A percentile compares a stretch with the other conserved stretches of the same genome.
Conservation (phyloP, 306 rosid species). For the Dalbergia cultrata region DNA sequence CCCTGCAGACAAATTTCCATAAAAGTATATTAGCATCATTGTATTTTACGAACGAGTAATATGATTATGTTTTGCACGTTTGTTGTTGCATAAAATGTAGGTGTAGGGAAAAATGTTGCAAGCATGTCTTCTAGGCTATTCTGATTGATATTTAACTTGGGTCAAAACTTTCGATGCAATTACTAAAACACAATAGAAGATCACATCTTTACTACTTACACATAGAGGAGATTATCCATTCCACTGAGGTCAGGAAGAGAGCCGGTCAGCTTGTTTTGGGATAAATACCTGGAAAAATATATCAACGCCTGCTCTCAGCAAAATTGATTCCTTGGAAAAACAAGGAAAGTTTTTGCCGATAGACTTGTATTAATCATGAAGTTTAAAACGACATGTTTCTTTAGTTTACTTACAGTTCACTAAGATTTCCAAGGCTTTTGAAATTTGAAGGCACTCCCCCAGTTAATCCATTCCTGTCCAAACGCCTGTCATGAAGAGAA, state of each 20-base stretch:
- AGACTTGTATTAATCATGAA: slow-evolving; percentile 28
- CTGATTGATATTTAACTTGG: no score
- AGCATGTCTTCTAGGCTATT: neutral
- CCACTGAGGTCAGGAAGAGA: slow-evolving; percentile 63
- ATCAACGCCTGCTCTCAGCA: slow-evolving; percentile 26
- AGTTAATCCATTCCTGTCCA: slow-evolving; percentile 58
- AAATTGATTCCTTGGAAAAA: slow-evolving; percentile 11
- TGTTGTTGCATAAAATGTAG: neutral
- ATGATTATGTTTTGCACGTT: slow-evolving; percentile 24
- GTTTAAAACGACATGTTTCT: slow-evolving; percentile 19
- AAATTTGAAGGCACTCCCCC: slow-evolving; percentile 61
- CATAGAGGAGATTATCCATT: slow-evolving; percentile 54
- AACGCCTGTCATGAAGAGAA: slow-evolving; percentile 61
- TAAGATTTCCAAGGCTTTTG: slow-evolving; percentile 46
- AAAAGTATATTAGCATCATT: slow-evolving; percentile 5
- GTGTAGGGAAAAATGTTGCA: neutral
- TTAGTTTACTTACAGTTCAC: slow-evolving; percentile 65
- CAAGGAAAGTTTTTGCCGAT: neutral
- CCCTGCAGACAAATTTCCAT: slow-evolving; percentile 54
- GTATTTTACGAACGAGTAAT: slow-evolving; percentile 15
- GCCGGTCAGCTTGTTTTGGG: slow-evolving; percentile 63
- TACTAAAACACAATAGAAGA: neutral
- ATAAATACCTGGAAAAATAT: slow-evolving; percentile 60
- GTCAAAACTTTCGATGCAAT: neutral
- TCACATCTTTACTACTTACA: slow-evolving; percentile 57